Percentiles rank a stretch among this genome's conserved stretches.
Conservation (phyloP, 148 eudicot genomes). For the Rhododendron griersonianum region DNA sequence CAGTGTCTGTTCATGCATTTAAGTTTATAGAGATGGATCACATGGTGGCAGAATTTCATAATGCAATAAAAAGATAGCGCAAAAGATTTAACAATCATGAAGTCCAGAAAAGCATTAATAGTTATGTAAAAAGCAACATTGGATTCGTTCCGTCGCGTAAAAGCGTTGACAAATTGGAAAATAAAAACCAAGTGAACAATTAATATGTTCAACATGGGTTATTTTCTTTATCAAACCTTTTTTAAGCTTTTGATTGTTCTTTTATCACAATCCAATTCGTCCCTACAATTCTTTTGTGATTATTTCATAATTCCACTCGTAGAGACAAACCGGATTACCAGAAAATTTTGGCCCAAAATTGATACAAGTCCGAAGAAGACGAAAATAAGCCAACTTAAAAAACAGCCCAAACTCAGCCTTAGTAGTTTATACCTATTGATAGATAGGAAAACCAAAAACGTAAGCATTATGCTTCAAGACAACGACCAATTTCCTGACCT, state of each 20-base stretch:
- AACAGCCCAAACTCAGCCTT: background rate
- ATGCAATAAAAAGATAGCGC: background rate
- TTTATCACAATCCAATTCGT: background rate
- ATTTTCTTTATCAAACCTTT: background rate
- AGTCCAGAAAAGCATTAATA: background rate
- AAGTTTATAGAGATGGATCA: background rate
- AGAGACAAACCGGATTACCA: background rate
- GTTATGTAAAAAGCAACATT: background rate
- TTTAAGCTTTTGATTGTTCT: background rate
- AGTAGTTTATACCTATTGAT: background rate
- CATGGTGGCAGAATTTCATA: background rate
- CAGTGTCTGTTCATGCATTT: background rate
- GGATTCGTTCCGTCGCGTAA: background rate
- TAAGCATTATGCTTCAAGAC: background rate
- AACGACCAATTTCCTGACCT: background rate
- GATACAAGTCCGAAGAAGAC: background rate
- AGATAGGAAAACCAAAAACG: conserved; percentile 8
- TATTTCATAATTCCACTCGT: background rate
- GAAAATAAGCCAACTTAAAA: background rate
- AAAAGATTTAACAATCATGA: background rate
- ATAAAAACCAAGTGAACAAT: background rate
- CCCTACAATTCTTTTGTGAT: background rate
- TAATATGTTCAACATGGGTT: background rate
- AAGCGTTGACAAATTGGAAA: background rate
- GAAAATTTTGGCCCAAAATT: background rate